Evolutionary conservation across 1,284 basidiomycete genomes (phyloP).

Genomic region (Pseudomicrostroma phylloplanum): DNA sequence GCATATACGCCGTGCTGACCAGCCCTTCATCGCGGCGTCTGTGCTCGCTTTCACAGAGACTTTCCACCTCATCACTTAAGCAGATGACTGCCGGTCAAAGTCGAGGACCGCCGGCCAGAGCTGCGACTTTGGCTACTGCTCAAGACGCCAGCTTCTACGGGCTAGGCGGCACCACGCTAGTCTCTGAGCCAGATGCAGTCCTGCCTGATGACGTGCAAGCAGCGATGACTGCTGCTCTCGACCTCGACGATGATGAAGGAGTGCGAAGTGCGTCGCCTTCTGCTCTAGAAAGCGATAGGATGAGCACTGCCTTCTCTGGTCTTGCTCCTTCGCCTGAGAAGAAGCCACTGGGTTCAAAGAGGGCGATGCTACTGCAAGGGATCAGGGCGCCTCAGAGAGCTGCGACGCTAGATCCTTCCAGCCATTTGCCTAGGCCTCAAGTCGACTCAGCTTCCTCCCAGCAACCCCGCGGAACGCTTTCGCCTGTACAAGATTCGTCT

Average conservation of each 20-base stretch:
- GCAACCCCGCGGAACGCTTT: neutral
- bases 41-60: no score
- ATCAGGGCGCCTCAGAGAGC: slow-evolving; percentile 1
- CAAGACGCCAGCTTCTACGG: neutral
- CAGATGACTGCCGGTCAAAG: neutral
- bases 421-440: neutral
- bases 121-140: neutral
- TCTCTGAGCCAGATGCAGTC: neutral
- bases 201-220: slow-evolving; percentile 1
- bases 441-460: neutral
- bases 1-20: no score
- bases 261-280: neutral
- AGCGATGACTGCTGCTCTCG: neutral
- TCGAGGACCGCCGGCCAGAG: neutral
- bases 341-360: neutral
- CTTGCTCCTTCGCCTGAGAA: no score
- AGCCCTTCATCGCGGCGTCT: no score
- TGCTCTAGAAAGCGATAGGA: neutral
- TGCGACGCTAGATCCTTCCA: neutral
- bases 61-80: no score
- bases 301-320: neutral
- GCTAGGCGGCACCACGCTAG: neutral
- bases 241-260: neutral
- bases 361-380: neutral
- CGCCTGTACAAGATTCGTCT: neutral